Evolutionary conservation across 1,284 basidiomycete genomes (phyloP).

Genomic region (Austroboletus olivaceoglutinosus): DNA sequence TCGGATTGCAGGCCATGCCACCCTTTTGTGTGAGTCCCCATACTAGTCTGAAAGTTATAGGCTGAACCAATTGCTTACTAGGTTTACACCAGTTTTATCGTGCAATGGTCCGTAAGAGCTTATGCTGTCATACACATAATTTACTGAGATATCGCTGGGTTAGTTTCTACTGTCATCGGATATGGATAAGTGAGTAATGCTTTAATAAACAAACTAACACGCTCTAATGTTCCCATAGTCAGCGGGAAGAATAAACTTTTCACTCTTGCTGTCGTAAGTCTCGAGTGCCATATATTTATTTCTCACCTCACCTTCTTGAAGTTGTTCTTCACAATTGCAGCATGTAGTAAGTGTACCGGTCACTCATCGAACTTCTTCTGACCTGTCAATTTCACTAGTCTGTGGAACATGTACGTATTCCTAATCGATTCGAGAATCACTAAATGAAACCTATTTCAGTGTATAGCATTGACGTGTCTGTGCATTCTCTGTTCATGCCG

Average conservation of each 20-base stretch:
- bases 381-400: background rate
- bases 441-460: background rate
- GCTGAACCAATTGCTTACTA: background rate
- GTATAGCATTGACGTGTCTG: conserved; percentile 6
- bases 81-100: background rate
- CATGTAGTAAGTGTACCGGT: background rate
- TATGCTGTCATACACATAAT: no score
- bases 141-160: background rate
- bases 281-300: background rate
- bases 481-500: background rate
- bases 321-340: background rate
- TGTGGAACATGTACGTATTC: conserved; percentile 3
- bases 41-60: background rate
- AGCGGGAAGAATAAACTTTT: conserved; percentile 11
- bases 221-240: background rate
- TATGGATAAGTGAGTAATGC: conserved; percentile 16
- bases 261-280: conserved; percentile 13
- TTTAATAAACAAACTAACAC: background rate
- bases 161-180: conserved; percentile 17
- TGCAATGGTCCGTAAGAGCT: conserved; percentile 10
- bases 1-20: background rate
- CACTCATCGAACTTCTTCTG: background rate
- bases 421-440: background rate
- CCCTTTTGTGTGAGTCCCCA: background rate
- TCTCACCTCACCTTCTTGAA: background rate